Evolutionary conservation across 208 protist genomes (phyloP), one percentile per base, ranked within the genome.

Genomic region (Acanthamoeba lenticulata): DNA sequence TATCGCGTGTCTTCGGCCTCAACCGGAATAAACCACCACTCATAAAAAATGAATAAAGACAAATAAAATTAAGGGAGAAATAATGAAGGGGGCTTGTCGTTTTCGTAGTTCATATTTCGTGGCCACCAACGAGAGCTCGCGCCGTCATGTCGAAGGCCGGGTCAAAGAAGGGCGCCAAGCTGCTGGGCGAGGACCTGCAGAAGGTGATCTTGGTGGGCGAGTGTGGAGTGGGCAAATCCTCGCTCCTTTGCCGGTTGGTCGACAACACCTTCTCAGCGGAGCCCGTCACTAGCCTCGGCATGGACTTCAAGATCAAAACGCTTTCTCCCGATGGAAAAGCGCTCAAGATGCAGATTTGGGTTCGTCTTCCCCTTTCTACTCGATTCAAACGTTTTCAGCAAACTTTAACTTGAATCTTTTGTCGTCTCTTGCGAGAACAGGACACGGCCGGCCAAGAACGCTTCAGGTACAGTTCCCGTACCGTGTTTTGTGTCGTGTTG

Each of bases 211-310:
- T 74, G 65, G 34, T 74, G 65, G 65, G 65, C 13, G 65, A 74
- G 65, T 74, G 65, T 34, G 65, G 65, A 7, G 81, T 67, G n/a
- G 34, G 52, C 81, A 60, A 90, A 4, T 90, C 36, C 9, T 90
- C 44, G 17, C 81, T 90, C 49, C 17, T 67, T 1, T 45, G 36
- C 17, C 44, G 34, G 27, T 24, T 67, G 17, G 52, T 67, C 7
- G 81, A 90, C 81, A 90, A 85, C 74, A 40, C 81, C 49, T 90
- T 90, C 52, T 60, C 44, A 1, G 99, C 99, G 95, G 98, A 97
- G 94, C 99, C 99, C 97, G 99, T 99, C 95, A 98, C 97, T 77
- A 99, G 99, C 38, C 99, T 99, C 94, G 99, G 98, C 60, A 98
- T 99, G 27, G 98, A 99, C 85, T 99, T 99, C 47, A 99, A 99